A percentile compares a stretch with the other conserved stretches of the same genome.
Conservation (phyloP, 2,329 filamentous ascomycete genomes). For the Lecanicillium sp. region DNA sequence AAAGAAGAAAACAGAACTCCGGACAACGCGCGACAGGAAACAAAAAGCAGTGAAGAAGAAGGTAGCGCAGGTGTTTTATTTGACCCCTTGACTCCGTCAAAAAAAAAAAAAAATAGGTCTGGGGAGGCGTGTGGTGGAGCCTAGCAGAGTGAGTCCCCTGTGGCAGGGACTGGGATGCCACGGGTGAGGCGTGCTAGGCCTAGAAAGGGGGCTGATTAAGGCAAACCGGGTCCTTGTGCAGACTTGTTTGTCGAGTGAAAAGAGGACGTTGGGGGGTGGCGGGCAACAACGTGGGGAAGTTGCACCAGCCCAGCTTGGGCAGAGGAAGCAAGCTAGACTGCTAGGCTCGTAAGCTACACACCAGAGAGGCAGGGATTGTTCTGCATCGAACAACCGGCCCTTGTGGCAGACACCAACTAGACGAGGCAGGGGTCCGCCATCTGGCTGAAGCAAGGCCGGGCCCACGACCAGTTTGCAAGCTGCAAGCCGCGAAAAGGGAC, state of each 20-base stretch:
- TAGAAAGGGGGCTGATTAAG: conserved; percentile 34
- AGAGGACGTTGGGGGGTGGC: conserved; percentile 13
- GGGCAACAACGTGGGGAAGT: conserved; percentile 16
- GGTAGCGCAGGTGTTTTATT: conserved; percentile 48
- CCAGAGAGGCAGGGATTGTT: conserved; percentile 9
- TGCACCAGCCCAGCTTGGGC: conserved; percentile 8
- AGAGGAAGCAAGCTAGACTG: not conserved
- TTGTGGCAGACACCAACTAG: conserved; percentile 3
- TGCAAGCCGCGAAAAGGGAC: too few species aligned
- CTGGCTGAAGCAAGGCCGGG: too few species aligned
- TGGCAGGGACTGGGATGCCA: conserved; percentile 41
- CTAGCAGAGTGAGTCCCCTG: conserved; percentile 33
- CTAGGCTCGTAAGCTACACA: too few species aligned
- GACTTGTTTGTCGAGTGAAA: conserved; percentile 15
- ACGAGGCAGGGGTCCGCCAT: conserved; percentile 3
- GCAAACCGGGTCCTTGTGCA: conserved; percentile 21
- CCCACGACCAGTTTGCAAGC: too few species aligned
- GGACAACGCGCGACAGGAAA: conserved; percentile 29
- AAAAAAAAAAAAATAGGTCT: conserved; percentile 28
- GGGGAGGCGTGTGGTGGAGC: conserved; percentile 33
- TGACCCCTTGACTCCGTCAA: conserved; percentile 38
- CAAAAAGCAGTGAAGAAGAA: conserved; percentile 28
- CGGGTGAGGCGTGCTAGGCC: conserved; percentile 44
- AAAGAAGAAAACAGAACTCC: not conserved
- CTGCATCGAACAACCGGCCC: conserved; percentile 11